Evolutionary conservation across 1,284 basidiomycete species (phyloP).

Genomic region (Mycosarcoma maydis): DNA sequence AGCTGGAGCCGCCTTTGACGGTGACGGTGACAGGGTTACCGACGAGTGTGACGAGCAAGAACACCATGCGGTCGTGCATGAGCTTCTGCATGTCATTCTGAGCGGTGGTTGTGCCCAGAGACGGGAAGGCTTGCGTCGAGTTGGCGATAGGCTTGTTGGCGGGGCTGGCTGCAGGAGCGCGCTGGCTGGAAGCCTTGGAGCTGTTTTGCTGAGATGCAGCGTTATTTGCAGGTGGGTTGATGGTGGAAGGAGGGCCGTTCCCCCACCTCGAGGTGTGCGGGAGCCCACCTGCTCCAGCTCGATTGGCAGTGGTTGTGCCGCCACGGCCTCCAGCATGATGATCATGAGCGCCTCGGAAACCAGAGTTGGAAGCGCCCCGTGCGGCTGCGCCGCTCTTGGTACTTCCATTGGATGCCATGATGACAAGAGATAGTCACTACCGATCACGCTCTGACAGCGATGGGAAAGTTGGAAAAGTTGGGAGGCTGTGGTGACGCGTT

Average conservation of each 20-base stretch:
- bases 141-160: slow-evolving; percentile 15
- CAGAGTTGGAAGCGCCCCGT: slow-evolving; percentile 20
- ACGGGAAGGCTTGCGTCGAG: slow-evolving; percentile 32
- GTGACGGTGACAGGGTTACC: slow-evolving; percentile 58
- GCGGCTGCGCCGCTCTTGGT: slow-evolving; percentile 20
- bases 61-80: slow-evolving; percentile 53
- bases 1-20: slow-evolving; percentile 48
- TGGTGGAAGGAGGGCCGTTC: slow-evolving; percentile 29
- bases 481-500: too few species aligned
- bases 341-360: slow-evolving; percentile 23
- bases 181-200: slow-evolving; percentile 26
- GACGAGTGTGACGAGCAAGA: slow-evolving; percentile 52
- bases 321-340: slow-evolving; percentile 24
- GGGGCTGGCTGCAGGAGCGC: slow-evolving; percentile 5
- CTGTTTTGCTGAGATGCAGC: slow-evolving; percentile 14
- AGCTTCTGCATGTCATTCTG: slow-evolving; percentile 39
- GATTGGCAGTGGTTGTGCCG: slow-evolving; percentile 20
- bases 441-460: background rate
- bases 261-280: slow-evolving; percentile 37
- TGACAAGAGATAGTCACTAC: background rate
- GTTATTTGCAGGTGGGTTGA: slow-evolving; percentile 8
- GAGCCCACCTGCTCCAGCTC: slow-evolving; percentile 22
- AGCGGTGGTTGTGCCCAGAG: slow-evolving; percentile 13
- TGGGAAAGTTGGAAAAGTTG: too few species aligned
- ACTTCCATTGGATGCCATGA: slow-evolving; percentile 40